A percentile compares a stretch with the other conserved stretches of the same genome.
Conservation (phyloP, 2,329 filamentous ascomycete genomes). For the Parastagonospora avenae region DNA sequence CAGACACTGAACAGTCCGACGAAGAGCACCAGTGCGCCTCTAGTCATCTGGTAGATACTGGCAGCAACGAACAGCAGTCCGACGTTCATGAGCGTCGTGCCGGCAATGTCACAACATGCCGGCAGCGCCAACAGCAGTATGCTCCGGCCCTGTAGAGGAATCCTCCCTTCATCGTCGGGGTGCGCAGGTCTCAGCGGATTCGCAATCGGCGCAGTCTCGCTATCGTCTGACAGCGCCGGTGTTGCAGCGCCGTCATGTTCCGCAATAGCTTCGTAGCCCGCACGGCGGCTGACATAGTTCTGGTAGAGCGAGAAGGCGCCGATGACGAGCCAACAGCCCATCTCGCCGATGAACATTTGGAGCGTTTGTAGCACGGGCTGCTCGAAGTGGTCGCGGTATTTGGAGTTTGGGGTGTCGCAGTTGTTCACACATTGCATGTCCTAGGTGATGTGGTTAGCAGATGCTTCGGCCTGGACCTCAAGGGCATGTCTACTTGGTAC, state of each 20-base stretch:
- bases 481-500: conserved; percentile 70
- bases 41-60: conserved; percentile 98
- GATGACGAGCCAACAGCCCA: conserved; percentile 93
- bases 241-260: conserved; percentile 37
- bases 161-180: conserved; percentile 60
- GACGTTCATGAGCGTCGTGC: conserved; percentile 96
- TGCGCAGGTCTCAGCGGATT: conserved; percentile 57
- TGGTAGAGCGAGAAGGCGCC: conserved; percentile 70
- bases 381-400: conserved; percentile 76
- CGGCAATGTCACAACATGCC: conserved; percentile 90
- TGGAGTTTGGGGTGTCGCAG: conserved; percentile 73
- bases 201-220: conserved; percentile 51
- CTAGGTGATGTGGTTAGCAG: conserved; percentile 51
- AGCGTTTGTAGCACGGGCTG: conserved; percentile 94
- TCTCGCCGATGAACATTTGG: conserved; percentile 98
- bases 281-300: conserved; percentile 56
- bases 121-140: conserved; percentile 80
- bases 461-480: not conserved
- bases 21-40: conserved; percentile 91
- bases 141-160: conserved; percentile 70
- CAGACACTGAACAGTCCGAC: conserved; percentile 94
- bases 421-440: conserved; percentile 97
- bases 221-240: conserved; percentile 51
- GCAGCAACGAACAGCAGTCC: conserved; percentile 92
- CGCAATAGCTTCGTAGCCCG: conserved; percentile 70